Evolutionary conservation across 176 grass and related monocot species (phyloP).

Genomic region (Triticum urartu): DNA sequence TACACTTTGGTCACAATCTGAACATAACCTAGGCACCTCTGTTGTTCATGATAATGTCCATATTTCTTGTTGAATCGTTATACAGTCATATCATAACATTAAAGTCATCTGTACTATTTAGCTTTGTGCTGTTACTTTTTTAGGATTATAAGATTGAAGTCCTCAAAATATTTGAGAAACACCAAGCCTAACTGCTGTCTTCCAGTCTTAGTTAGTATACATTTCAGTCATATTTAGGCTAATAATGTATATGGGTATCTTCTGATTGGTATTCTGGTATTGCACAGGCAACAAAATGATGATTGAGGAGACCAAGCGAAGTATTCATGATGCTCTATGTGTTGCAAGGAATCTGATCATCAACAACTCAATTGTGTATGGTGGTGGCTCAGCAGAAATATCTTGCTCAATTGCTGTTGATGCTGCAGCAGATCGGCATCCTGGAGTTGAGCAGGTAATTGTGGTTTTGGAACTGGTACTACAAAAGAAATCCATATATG

Average conservation of each 20-base stretch:
- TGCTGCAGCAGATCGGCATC: conserved; percentile 75
- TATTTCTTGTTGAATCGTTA: not conserved
- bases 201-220: not conserved
- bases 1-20: not conserved
- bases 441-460: conserved; percentile 92
- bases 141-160: not conserved
- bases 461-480: not conserved
- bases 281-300: conserved; percentile 90
- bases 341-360: conserved; percentile 95
- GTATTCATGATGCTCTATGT: conserved; percentile 91
- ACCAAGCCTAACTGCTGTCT: not conserved
- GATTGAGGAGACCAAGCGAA: conserved; percentile 96
- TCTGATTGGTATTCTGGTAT: not conserved
- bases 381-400: conserved; percentile 86
- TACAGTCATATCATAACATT: not conserved
- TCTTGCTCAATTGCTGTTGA: conserved; percentile 92
- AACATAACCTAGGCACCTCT: not conserved
- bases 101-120: not conserved
- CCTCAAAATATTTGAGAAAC: not conserved
- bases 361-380: conserved; percentile 92
- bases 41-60: not conserved
- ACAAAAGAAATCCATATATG: not conserved
- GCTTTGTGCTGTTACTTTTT: not conserved
- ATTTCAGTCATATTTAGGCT: not conserved
- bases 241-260: not conserved